Percentiles rank a stretch among this genome's conserved stretches.
phyloP scores from a whole-genome alignment of 2,329 filamentous ascomycete species.

The Arthroderma sp. region DNA sequence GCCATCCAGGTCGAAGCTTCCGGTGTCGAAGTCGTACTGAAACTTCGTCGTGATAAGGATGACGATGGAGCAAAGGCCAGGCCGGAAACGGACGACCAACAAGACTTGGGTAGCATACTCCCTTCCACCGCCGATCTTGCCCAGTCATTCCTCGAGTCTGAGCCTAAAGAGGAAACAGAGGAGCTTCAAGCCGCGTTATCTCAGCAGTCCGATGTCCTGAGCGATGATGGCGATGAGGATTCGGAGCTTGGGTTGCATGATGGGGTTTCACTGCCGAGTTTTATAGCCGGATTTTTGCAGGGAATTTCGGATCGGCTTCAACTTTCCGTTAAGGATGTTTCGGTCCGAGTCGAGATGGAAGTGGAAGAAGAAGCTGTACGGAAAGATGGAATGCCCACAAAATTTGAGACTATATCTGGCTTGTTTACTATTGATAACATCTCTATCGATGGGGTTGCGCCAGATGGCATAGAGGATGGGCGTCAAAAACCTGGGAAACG shows the following conservation, averaged over 20 bases:
- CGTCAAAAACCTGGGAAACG: constrained; percentile 27
- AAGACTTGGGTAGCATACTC: constrained; percentile 17
- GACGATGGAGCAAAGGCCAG: neutral
- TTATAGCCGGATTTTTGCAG: constrained; percentile 46
- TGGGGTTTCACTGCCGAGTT: constrained; percentile 43
- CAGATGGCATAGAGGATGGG: constrained; percentile 13
- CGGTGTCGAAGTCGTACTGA: constrained; percentile 60
- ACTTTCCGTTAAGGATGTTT: constrained; percentile 39
- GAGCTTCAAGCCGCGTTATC: constrained; percentile 45
- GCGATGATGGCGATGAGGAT: constrained; percentile 37
- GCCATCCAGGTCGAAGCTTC: constrained; percentile 72
- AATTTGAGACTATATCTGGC: constrained; percentile 24
- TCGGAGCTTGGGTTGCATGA: constrained; percentile 40
- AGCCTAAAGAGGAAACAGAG: constrained; percentile 43
- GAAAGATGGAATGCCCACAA: constrained; percentile 22
- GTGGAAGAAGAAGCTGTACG: constrained; percentile 26
- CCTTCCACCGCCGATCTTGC: constrained; percentile 47
- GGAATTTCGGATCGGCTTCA: constrained; percentile 45
- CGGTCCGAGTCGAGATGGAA: constrained; percentile 39
- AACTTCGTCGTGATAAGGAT: constrained; percentile 33
- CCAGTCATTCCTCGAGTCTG: constrained; percentile 46
- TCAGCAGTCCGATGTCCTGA: constrained; percentile 34
- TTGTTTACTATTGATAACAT: constrained; percentile 24
- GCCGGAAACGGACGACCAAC: constrained; percentile 13
- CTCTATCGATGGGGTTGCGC: constrained; percentile 21